Conservation (phyloP, 345 rosid genomes). For the Euphorbia peplus region DNA sequence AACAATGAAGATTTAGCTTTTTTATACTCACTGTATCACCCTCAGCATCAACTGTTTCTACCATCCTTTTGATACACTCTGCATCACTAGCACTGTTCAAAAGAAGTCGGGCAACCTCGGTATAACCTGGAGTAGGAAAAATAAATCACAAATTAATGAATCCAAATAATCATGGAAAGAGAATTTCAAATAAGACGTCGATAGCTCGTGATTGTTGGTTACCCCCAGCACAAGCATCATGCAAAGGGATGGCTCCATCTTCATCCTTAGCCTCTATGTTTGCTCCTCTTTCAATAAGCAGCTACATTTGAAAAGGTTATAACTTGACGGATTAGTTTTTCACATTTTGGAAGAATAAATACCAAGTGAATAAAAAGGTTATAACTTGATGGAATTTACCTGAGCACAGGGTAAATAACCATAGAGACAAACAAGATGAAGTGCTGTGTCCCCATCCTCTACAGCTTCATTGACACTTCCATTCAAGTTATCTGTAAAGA, state of each 20-base stretch:
- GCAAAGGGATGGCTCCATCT: slow-evolving; percentile 91
- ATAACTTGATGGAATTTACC: slow-evolving; percentile 38
- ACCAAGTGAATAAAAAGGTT: not conserved
- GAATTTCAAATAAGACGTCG: not conserved
- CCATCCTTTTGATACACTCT: slow-evolving; percentile 60
- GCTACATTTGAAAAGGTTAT: slow-evolving; percentile 28
- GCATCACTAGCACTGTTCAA: slow-evolving; percentile 45
- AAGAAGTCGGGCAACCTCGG: slow-evolving; percentile 61
- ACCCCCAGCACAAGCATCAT: slow-evolving; percentile 95
- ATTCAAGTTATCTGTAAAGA: slow-evolving; percentile 63
- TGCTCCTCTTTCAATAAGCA: slow-evolving; percentile 88
- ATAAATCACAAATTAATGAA: not conserved
- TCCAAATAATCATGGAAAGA: not conserved
- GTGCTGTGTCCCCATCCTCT: slow-evolving; percentile 90
- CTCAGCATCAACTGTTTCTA: slow-evolving; percentile 66
- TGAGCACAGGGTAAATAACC: slow-evolving; percentile 79
- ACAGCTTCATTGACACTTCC: slow-evolving; percentile 78
- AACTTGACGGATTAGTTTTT: not conserved
- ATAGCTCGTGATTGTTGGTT: slow-evolving; percentile 3
- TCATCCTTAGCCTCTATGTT: slow-evolving; percentile 77
- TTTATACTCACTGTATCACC: slow-evolving; percentile 73
- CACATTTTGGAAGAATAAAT: not conserved
- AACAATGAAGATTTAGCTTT: not conserved
- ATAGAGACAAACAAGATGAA: slow-evolving; percentile 85
- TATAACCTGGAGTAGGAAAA: slow-evolving; percentile 46